Evolutionary conservation across 345 rosid genomes (phyloP), one percentile per base, ranked within the genome.

Genomic region (Citrus unshiu): DNA sequence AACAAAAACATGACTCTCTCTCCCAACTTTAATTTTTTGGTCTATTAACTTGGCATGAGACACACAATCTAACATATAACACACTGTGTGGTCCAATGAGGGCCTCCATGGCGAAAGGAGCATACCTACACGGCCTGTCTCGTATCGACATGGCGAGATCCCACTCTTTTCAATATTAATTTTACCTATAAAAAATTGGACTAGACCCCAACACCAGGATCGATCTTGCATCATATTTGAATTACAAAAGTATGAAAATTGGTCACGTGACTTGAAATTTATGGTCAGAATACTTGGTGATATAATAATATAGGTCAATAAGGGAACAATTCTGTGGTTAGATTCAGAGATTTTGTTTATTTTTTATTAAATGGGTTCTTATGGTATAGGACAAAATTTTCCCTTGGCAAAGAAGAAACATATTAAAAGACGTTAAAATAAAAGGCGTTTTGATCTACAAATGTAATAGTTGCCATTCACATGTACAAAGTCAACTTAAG

Each of bases 181-280:
- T 77, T 74, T 79, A 65, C 78, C 77, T 74, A 30, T 58, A 78
- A 71, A 51, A 51, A 68, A 75, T 71, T 56, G 68, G 75, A 82
- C 75, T 80, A 40, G 54, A 59, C 72, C 75, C 88, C 79, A 82
- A 79, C 88, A 81, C 57, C 86, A 51, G 79, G 60, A 81, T 86
- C 81, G 75, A 81, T 86, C 79, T 81, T 82, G 83, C 66, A 75
- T 79, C 77, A 43, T 39, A 24, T 61, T 27, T 9, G 21, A 40
- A 25, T 16, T 74, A 40, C 62, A 24, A 59, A 54, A 51, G 30
- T 21, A 22, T 35, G 9, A 60, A 25, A 30, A 43, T n/a, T 64
- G 70, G 61, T 75, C 70, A 49, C 70, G 30, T 63, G 78, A 63
- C 59, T 7, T 2, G 13, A 65, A 29, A 46, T 61, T 32, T 71